phyloP scores from a whole-genome alignment of 768 basidiomycete species.

The Boletus rubropictus region DNA sequence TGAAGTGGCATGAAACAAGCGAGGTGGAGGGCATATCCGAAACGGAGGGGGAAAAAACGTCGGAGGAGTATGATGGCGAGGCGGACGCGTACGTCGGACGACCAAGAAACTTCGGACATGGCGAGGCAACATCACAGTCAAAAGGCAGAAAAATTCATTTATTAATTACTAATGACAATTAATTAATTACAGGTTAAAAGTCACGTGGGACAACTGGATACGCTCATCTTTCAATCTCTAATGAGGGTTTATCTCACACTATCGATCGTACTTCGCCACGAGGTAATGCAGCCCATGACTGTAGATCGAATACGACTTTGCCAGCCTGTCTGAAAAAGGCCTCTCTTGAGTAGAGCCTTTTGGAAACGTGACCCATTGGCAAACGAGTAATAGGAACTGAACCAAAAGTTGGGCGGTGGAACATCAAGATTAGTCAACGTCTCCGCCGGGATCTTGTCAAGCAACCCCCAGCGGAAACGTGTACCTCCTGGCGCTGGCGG shows the following conservation, averaged over 20 bases:
- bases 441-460: too few species aligned
- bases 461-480: too few species aligned
- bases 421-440: too few species aligned
- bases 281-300: constrained; percentile 64
- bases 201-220: neutral
- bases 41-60: constrained; percentile 21
- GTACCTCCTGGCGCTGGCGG: too few species aligned
- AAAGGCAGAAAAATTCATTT: constrained; percentile 6
- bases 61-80: constrained; percentile 10
- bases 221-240: too few species aligned
- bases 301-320: constrained; percentile 51
- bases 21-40: constrained; percentile 26
- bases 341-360: constrained; percentile 47
- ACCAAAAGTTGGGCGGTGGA: constrained; percentile 20
- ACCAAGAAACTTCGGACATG: constrained; percentile 38
- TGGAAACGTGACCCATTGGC: constrained; percentile 56
- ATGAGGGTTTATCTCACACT: too few species aligned
- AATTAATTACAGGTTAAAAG: neutral
- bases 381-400: constrained; percentile 1
- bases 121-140: constrained; percentile 41
- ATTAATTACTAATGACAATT: neutral
- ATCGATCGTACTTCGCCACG: too few species aligned
- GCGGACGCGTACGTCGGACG: constrained; percentile 24
- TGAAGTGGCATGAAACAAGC: constrained; percentile 62
- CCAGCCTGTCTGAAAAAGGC: constrained; percentile 34